phyloP scores from a whole-genome alignment of 1,284 basidiomycete species.

The Paramarasmius palmivorus region DNA sequence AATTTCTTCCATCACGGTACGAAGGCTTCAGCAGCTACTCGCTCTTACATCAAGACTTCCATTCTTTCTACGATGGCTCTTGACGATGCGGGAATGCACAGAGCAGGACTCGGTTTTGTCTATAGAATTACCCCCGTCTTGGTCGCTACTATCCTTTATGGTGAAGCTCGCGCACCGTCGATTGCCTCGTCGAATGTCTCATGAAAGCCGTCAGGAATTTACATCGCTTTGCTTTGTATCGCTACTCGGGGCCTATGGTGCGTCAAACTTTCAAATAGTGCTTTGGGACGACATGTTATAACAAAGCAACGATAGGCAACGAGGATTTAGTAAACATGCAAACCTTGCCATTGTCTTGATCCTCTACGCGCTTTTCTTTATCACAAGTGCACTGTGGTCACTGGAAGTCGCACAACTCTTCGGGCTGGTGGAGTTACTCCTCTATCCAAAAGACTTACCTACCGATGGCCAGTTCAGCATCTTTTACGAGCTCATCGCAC shows the following conservation, averaged over 20 bases:
- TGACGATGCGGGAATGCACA: constrained; percentile 7
- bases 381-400: constrained; percentile 8
- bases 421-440: constrained; percentile 2
- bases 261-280: background rate
- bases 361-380: constrained; percentile 3
- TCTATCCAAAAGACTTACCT: constrained; percentile 2
- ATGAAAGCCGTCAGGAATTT: constrained; percentile 6
- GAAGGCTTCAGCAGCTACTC: too few species aligned
- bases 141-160: constrained; percentile 5
- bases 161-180: background rate
- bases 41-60: too few species aligned
- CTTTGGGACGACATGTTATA: background rate
- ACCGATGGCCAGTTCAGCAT: constrained; percentile 6
- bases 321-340: constrained; percentile 3
- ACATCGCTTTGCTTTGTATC: constrained; percentile 2
- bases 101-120: constrained; percentile 8
- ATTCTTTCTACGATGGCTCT: background rate
- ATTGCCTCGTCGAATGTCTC: background rate
- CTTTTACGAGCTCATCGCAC: constrained; percentile 5
- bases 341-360: constrained; percentile 1
- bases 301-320: background rate
- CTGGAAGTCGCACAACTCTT: constrained; percentile 8
- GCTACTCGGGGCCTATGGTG: constrained; percentile 10
- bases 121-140: constrained; percentile 6
- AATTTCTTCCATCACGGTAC: too few species aligned